These are phyloP conservation scores for Suhomyces pyralidae DNA, from an alignment of 805 yeast species.

Conservation along the genomic window DNA sequence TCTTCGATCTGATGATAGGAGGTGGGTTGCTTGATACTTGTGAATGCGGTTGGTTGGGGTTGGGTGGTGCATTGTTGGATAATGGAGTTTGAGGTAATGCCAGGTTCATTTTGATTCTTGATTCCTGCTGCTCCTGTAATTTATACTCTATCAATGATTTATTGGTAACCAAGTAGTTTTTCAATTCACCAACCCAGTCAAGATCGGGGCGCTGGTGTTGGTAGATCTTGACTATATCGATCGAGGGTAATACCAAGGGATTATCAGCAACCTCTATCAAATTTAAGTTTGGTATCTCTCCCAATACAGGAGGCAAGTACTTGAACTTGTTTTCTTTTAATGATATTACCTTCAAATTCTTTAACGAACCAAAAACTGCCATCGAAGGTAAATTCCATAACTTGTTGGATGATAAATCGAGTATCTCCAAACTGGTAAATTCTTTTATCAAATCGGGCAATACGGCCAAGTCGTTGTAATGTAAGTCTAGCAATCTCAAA, in stretches of 20 bases:
- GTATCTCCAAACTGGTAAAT: constrained; percentile 51
- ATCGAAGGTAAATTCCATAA: constrained; percentile 45
- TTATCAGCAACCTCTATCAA: constrained; percentile 62
- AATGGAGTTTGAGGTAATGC: constrained; percentile 4
- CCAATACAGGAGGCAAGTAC: constrained; percentile 51
- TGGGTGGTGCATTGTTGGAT: background rate
- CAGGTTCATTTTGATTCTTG: constrained; percentile 7
- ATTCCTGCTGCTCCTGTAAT: constrained; percentile 13
- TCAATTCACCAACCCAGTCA: constrained; percentile 46
- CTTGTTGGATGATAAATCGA: constrained; percentile 61
- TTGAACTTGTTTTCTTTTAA: constrained; percentile 57
- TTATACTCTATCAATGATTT: constrained; percentile 27
- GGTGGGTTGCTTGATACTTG: constrained; percentile 5
- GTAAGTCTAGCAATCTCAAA: constrained; percentile 62
- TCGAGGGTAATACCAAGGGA: constrained; percentile 52
- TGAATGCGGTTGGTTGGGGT: constrained; percentile 3
- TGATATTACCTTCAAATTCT: constrained; percentile 54
- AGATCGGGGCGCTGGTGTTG: constrained; percentile 36
- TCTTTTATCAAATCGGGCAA: constrained; percentile 45
- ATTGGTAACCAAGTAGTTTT: constrained; percentile 37
- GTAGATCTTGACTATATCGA: constrained; percentile 28
- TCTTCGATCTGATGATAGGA: constrained; percentile 26
- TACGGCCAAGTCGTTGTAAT: constrained; percentile 51
- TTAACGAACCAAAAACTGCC: constrained; percentile 21
- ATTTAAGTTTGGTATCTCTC: constrained; percentile 49